These are phyloP conservation scores for Exophiala calicioides DNA, from an alignment of 2,329 filamentous ascomycete genomes.

Conservation along the genomic window DNA sequence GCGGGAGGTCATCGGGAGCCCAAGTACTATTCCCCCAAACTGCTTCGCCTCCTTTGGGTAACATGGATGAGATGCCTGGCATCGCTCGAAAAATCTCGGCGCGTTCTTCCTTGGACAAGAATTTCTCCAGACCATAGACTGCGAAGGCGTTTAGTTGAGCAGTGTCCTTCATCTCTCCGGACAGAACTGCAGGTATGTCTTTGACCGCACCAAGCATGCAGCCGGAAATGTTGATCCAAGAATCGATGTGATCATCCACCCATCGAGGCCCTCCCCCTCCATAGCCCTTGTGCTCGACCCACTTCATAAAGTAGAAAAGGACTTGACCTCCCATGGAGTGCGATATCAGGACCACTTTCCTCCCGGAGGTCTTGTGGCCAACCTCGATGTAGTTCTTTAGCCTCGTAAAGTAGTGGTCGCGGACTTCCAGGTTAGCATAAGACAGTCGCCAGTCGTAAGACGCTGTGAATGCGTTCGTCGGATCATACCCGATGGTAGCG, in stretches of 20 bases:
- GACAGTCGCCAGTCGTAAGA: conserved; percentile 91
- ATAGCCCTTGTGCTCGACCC: conserved; percentile 75
- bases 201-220: conserved; percentile 97
- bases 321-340: conserved; percentile 99
- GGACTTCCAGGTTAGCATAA: conserved; percentile 82
- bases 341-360: conserved; percentile 82
- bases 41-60: conserved; percentile 87
- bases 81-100: conserved; percentile 94
- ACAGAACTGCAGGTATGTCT: conserved; percentile 83
- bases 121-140: conserved; percentile 95
- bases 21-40: conserved; percentile 91
- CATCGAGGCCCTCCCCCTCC: conserved; percentile 81
- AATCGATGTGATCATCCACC: conserved; percentile 87
- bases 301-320: conserved; percentile 75
- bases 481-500: conserved; percentile 93
- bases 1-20: conserved; percentile 83
- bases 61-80: conserved; percentile 95
- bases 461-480: conserved; percentile 68
- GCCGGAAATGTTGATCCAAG: conserved; percentile 97
- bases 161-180: conserved; percentile 97
- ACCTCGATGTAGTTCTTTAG: conserved; percentile 89
- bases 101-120: conserved; percentile 84
- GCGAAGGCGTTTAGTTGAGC: conserved; percentile 95
- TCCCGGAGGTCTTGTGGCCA: conserved; percentile 68
- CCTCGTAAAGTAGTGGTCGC: conserved; percentile 91